Evolutionary conservation across 768 basidiomycete species (phyloP).

Genomic region (Tephrocybe sp.): DNA sequence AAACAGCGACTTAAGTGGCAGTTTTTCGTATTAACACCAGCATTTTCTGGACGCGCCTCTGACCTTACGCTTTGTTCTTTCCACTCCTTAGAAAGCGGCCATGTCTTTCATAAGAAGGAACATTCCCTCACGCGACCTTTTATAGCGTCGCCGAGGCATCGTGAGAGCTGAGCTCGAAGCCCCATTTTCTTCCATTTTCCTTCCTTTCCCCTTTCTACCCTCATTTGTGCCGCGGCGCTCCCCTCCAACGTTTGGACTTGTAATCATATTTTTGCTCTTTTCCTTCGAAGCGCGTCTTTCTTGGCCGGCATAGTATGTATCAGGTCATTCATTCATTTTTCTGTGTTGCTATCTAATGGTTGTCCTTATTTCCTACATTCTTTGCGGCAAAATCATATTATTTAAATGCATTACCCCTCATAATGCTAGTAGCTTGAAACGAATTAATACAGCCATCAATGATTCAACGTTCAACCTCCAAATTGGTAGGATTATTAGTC

Average conservation of each 20-base stretch:
- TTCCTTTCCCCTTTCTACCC: slow-evolving; percentile 3
- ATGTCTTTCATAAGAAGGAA: slow-evolving; percentile 2
- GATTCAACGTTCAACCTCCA: no score
- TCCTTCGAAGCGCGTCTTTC: slow-evolving; percentile 6
- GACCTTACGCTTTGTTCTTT: neutral
- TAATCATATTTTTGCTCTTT: slow-evolving; percentile 34
- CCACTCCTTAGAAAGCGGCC: slow-evolving; percentile 11
- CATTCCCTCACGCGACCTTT: slow-evolving; percentile 2
- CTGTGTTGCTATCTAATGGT: slow-evolving; percentile 38
- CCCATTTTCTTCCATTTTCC: slow-evolving; percentile 6
- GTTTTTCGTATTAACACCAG: neutral
- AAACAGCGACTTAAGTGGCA: slow-evolving; percentile 13
- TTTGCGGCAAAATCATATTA: slow-evolving; percentile 13
- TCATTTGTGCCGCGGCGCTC: slow-evolving; percentile 12
- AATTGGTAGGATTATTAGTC: no score
- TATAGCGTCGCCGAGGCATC: slow-evolving; percentile 2
- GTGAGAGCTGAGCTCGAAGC: slow-evolving; percentile 6
- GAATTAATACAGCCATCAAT: no score
- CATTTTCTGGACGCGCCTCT: neutral
- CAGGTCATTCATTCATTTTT: slow-evolving; percentile 17
- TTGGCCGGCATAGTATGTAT: slow-evolving; percentile 14
- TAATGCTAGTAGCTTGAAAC: slow-evolving; percentile 14
- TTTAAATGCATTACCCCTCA: slow-evolving; percentile 14
- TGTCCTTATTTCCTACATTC: slow-evolving; percentile 10
- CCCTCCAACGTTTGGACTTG: slow-evolving; percentile 29